phyloP scores from a whole-genome alignment of 169 alveolate species.

The Plasmodium vinckei region DNA sequence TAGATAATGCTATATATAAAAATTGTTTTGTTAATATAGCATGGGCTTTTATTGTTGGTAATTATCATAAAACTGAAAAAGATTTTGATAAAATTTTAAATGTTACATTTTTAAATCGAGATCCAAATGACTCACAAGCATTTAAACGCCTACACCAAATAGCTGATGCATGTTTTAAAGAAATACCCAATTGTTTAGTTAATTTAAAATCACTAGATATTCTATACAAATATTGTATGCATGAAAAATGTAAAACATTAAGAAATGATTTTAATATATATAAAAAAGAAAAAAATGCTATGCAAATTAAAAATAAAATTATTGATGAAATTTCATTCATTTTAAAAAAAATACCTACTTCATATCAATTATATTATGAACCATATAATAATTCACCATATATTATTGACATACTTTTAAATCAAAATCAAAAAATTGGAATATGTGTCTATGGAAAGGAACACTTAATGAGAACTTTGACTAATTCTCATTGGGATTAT shows the following conservation, averaged over 20 bases:
- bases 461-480: constrained; percentile 46
- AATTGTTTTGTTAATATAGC: constrained; percentile 65
- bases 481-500: constrained; percentile 39
- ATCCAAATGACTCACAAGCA: constrained; percentile 62
- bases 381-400: constrained; percentile 61
- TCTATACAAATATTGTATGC: constrained; percentile 44
- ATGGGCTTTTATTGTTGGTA: constrained; percentile 63
- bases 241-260: constrained; percentile 39
- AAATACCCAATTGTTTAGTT: constrained; percentile 34
- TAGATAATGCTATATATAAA: constrained; percentile 18
- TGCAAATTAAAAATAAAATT: constrained; percentile 52
- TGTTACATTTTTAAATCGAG: constrained; percentile 29
- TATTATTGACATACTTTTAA: constrained; percentile 31
- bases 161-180: constrained; percentile 51
- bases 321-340: constrained; percentile 20
- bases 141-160: constrained; percentile 59
- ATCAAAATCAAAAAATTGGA: constrained; percentile 29
- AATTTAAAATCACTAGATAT: constrained; percentile 14
- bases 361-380: constrained; percentile 30
- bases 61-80: constrained; percentile 24
- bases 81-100: constrained; percentile 43
- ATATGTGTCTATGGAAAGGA: constrained; percentile 60
- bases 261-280: constrained; percentile 60
- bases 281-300: constrained; percentile 63
- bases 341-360: constrained; percentile 9